These are phyloP conservation scores for Biscutella laevigata DNA, from an alignment of 441 rosid species.

Conservation along the genomic window DNA sequence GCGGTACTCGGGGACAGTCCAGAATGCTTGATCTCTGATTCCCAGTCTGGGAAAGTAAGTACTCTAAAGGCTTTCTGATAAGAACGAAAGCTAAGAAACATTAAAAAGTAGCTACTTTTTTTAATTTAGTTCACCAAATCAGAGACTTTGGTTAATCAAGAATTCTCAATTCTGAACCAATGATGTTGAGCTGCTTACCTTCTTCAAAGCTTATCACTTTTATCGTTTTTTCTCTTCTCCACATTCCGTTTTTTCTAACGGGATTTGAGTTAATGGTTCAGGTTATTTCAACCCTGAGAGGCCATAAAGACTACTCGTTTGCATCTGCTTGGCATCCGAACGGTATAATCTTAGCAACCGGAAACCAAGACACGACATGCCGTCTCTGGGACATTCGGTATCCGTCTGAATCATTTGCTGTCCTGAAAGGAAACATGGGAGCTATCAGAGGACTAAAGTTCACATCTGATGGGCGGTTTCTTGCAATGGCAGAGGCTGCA, in stretches of 20 bases:
- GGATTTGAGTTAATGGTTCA: neutral
- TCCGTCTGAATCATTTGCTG: slow-evolving; percentile 34
- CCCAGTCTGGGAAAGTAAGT: slow-evolving; percentile 41
- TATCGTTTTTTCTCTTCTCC: neutral
- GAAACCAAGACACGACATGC: slow-evolving; percentile 59
- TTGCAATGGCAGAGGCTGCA: slow-evolving; percentile 72
- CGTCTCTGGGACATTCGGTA: slow-evolving; percentile 54
- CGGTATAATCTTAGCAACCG: slow-evolving; percentile 46
- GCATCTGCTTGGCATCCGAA: slow-evolving; percentile 58
- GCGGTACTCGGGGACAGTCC: slow-evolving; percentile 47
- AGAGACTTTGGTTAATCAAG: neutral
- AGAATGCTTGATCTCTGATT: slow-evolving; percentile 44
- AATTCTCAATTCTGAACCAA: neutral
- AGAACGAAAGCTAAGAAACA: neutral
- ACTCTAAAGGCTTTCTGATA: neutral
- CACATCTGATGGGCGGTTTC: slow-evolving; percentile 49
- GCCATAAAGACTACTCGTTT: slow-evolving; percentile 52
- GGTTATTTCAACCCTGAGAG: slow-evolving; percentile 33
- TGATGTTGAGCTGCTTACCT: neutral
- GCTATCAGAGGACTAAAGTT: slow-evolving; percentile 65
- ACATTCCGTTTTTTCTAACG: neutral
- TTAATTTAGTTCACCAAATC: neutral
- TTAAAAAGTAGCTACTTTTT: neutral
- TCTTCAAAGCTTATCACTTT: neutral
- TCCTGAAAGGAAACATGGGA: slow-evolving; percentile 64